Evolutionary conservation across 371 early-diverging fungal genomes (phyloP).

Genomic region (Apophysomyces sp.): DNA sequence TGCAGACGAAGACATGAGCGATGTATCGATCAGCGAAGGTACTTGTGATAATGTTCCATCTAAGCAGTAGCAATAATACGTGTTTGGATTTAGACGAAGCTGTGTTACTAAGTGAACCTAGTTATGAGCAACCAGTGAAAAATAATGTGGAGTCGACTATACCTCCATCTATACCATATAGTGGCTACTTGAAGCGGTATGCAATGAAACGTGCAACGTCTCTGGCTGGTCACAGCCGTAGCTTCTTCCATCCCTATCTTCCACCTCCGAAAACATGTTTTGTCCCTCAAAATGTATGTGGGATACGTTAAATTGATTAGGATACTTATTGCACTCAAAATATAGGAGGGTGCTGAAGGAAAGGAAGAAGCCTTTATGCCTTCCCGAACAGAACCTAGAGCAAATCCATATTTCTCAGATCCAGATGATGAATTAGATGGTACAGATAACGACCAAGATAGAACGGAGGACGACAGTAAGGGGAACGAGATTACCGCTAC

Average conservation of each 20-base stretch:
- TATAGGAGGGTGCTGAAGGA: neutral
- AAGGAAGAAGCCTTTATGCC: neutral
- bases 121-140: neutral
- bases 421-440: slow-evolving; percentile 1
- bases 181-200: slow-evolving; percentile 63
- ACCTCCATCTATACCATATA: slow-evolving; percentile 70
- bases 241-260: slow-evolving; percentile 51
- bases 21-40: slow-evolving; percentile 17
- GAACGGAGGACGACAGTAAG: slow-evolving; percentile 10
- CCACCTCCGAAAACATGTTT: slow-evolving; percentile 51
- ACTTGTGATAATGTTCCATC: neutral
- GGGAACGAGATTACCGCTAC: slow-evolving; percentile 49
- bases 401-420: neutral
- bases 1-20: slow-evolving; percentile 14
- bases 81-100: neutral
- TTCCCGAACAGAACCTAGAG: neutral
- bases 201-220: slow-evolving; percentile 36
- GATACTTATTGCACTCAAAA: neutral
- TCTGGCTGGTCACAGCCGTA: slow-evolving; percentile 11
- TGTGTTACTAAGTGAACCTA: neutral
- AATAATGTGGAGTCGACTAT: slow-evolving; percentile 19
- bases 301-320: neutral
- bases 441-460: neutral
- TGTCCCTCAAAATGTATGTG: slow-evolving; percentile 32
- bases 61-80: neutral